Percentiles rank a stretch among this genome's conserved stretches.
Conservation (phyloP, 768 basidiomycete species). For the Russula sp. region DNA sequence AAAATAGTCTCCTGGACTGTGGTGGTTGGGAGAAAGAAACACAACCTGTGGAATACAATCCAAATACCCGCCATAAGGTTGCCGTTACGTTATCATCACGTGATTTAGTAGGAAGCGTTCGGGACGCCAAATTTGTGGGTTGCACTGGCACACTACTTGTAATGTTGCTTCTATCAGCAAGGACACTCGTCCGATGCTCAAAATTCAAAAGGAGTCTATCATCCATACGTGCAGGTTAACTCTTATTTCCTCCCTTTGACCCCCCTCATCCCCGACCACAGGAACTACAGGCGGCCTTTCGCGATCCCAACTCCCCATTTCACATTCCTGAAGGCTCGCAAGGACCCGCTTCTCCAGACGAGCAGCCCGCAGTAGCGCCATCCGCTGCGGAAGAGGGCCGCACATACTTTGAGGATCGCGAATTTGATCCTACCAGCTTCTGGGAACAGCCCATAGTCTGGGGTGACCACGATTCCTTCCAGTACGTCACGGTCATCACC, state of each 20-base stretch:
- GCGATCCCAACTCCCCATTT: conserved; percentile 60
- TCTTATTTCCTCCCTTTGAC: not conserved
- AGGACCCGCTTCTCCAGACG: conserved; percentile 57
- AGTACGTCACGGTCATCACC: conserved; percentile 40
- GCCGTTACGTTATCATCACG: not conserved
- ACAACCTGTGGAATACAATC: conserved; percentile 17
- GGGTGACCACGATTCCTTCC: conserved; percentile 77
- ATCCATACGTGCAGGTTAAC: conserved; percentile 17
- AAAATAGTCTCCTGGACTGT: conserved; percentile 22
- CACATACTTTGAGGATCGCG: conserved; percentile 38
- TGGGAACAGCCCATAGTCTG: conserved; percentile 75
- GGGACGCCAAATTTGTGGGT: not conserved
- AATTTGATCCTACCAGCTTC: conserved; percentile 60
- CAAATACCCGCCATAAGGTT: not conserved
- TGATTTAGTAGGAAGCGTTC: not conserved
- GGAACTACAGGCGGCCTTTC: conserved; percentile 58
- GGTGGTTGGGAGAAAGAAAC: conserved; percentile 20
- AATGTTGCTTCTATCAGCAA: not conserved
- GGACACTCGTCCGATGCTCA: not conserved
- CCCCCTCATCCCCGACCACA: conserved; percentile 30
- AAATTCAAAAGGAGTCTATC: conserved; percentile 5
- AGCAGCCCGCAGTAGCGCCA: conserved; percentile 26
- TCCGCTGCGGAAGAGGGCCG: conserved; percentile 35
- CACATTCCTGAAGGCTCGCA: conserved; percentile 52
- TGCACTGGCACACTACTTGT: too few species aligned